These are phyloP conservation scores for Rhododendron vialii DNA, from an alignment of 148 eudicot genomes.

Conservation along the genomic window DNA sequence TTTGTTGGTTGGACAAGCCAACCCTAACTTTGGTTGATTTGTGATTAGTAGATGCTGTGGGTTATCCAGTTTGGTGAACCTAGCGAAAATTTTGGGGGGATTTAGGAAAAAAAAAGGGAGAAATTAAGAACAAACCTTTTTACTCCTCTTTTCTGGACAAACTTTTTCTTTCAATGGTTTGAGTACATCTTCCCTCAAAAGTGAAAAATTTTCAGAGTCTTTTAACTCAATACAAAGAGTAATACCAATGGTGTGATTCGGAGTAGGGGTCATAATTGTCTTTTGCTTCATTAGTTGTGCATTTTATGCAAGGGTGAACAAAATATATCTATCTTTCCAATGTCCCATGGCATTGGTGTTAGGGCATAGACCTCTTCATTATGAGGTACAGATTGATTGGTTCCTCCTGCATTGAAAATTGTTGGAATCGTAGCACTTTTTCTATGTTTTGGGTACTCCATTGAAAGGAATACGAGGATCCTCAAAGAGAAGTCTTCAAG, in stretches of 20 bases:
- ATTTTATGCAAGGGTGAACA: neutral
- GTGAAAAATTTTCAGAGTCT: neutral
- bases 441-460: neutral
- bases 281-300: neutral
- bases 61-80: neutral
- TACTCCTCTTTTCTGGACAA: neutral
- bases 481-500: neutral
- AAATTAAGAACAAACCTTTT: neutral
- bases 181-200: neutral
- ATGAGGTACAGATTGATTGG: neutral
- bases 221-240: neutral
- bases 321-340: neutral
- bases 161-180: neutral
- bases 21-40: neutral
- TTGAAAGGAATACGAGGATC: neutral
- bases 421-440: neutral
- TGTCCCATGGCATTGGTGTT: neutral
- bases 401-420: neutral
- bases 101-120: neutral
- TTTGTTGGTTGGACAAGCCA: neutral
- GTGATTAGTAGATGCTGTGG: neutral
- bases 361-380: neutral
- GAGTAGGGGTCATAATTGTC: neutral
- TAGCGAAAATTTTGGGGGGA: neutral
- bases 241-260: neutral